These are phyloP conservation scores for Aspergillus sp. DNA, from an alignment of 2,329 filamentous ascomycete species.

Conservation along the genomic window DNA sequence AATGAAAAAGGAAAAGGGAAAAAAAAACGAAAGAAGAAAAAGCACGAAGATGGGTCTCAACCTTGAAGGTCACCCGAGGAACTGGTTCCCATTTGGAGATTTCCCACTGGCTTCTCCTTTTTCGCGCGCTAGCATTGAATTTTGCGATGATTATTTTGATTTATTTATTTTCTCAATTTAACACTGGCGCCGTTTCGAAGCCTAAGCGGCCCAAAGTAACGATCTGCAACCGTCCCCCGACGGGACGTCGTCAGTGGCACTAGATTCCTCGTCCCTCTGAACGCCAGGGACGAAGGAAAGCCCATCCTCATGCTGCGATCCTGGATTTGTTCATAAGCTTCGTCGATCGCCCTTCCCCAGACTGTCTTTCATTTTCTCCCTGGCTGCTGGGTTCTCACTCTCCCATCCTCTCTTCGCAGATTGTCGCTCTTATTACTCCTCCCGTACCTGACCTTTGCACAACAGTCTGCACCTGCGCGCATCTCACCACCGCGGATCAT, in stretches of 20 bases:
- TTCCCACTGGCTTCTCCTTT: conserved; percentile 15
- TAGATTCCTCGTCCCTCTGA: conserved; percentile 21
- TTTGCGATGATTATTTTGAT: conserved; percentile 6
- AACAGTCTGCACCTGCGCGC: conserved; percentile 12
- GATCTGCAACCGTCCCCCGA: conserved; percentile 41
- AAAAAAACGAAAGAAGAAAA: conserved; percentile 12
- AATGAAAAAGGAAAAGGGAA: too few species aligned
- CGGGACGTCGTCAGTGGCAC: conserved; percentile 45
- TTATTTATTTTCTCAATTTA: conserved; percentile 18
- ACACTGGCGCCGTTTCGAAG: conserved; percentile 28
- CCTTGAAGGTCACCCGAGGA: conserved; percentile 31
- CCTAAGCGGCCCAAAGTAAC: conserved; percentile 30
- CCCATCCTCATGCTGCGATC: conserved; percentile 32
- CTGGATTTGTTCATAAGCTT: conserved; percentile 45
- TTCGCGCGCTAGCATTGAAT: conserved; percentile 1
- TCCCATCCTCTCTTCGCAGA: conserved; percentile 14
- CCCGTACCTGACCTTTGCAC: conserved; percentile 12
- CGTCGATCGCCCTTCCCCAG: conserved; percentile 44
- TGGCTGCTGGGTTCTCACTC: conserved; percentile 16
- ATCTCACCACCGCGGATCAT: conserved; percentile 14
- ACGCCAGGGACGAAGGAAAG: conserved; percentile 4
- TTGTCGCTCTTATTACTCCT: conserved; percentile 13
- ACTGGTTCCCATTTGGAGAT: conserved; percentile 33
- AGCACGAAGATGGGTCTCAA: conserved; percentile 15
- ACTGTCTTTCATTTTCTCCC: conserved; percentile 27